Base-by-base conservation (phyloP, 2,329 filamentous ascomycete genomes). In the Leptographium wingfieldii region DNA sequence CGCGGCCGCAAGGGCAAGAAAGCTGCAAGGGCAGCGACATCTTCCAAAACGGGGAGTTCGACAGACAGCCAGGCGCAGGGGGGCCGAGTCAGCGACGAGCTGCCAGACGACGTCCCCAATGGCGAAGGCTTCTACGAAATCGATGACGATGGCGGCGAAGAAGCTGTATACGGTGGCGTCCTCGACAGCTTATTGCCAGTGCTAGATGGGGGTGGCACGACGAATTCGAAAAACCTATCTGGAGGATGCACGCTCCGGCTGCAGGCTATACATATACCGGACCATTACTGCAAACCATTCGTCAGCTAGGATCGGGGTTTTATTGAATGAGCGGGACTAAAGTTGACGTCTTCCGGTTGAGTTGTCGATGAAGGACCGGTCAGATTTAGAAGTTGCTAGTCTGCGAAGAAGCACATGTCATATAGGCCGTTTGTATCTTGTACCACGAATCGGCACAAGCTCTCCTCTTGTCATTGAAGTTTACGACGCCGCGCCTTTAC, bases 1-100 rank as follows among this genome's bases (percentile, higher is more conserved):
- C 96, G 95, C 75, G 88, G 87, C 58, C 82, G 91, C 38, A 96
- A 96, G 74, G 86, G 85, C 57, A 95, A 89, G 77, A 96, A 96
- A 75, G 80, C 60, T 6, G n/a, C 81, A 31, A 95, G 94, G 71
- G 79, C 80, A 60, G 72, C 46, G 31, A 29, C 16, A 43, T 31
- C 31, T 14, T 72, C 74, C 2, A 85, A 84, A 69, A 73, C 69
- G 59, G 72, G 49, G 16, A 19, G 5, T 10, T 14, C 48, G 48
- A 5, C 51, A 1, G 60, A 62, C 19, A 57, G 43, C 51, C 62
- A 60, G 7, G n/a, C 43, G 19, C 59, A 56, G 16, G 60, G 56
- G 3, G 52, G 27, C 5, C 33, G 33, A 5, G 6, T 16, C 0
- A 59, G 56, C 19, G 57, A 61, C 9, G 59, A n/a, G 2, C 35